Evolutionary conservation across 1,139 yeast genomes (phyloP).

Genomic region (Sugiyamaella paludigena): DNA sequence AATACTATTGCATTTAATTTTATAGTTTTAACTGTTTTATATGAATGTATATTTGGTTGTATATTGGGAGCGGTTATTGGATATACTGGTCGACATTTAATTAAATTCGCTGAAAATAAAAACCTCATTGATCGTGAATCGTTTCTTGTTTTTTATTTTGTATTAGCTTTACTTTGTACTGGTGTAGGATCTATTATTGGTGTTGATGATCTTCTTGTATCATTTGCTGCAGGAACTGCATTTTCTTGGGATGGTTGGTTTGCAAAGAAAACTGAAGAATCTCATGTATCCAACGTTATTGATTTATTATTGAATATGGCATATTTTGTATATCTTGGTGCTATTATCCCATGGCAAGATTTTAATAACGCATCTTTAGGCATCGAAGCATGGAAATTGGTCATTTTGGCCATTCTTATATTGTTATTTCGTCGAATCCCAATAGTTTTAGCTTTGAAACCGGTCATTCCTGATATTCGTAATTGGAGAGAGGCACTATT

Average conservation of each 20-base stretch:
- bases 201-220: conserved; percentile 85
- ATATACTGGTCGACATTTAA: conserved; percentile 66
- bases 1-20: conserved; percentile 78
- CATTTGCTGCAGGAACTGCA: conserved; percentile 95
- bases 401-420: conserved; percentile 76
- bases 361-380: conserved; percentile 70
- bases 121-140: conserved; percentile 90
- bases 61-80: conserved; percentile 76
- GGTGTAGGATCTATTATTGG: conserved; percentile 93
- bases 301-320: conserved; percentile 73
- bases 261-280: conserved; percentile 80
- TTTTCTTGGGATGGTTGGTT: conserved; percentile 98
- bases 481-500: conserved; percentile 95
- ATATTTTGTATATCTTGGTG: conserved; percentile 89
- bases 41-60: conserved; percentile 86
- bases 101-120: conserved; percentile 72
- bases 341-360: conserved; percentile 89
- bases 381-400: conserved; percentile 77
- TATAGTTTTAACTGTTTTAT: conserved; percentile 74
- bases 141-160: conserved; percentile 84
- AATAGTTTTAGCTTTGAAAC: conserved; percentile 73
- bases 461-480: conserved; percentile 85
- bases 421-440: conserved; percentile 86
- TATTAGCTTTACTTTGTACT: conserved; percentile 82
- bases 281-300: conserved; percentile 89